phyloP scores from a whole-genome alignment of 371 early-diverging fungal species.

The Synchytrium microbalum region DNA sequence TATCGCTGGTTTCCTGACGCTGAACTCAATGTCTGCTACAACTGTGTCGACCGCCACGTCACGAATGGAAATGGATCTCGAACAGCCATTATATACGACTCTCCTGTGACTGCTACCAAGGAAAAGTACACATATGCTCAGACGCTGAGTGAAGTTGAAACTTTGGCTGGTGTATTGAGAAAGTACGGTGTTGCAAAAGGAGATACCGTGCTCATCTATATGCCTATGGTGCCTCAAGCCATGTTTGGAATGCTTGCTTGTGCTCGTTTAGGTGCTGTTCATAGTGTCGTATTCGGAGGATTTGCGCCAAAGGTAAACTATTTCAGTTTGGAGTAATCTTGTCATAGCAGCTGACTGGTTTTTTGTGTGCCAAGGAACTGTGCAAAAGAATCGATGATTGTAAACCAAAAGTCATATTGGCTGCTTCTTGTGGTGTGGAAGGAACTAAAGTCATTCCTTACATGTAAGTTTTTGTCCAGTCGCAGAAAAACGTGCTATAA shows the following conservation, averaged over 20 bases:
- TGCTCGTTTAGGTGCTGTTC: slow-evolving; percentile 85
- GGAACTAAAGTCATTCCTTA: slow-evolving; percentile 54
- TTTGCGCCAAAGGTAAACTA: slow-evolving; percentile 63
- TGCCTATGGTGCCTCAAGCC: slow-evolving; percentile 85
- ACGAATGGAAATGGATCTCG: slow-evolving; percentile 40
- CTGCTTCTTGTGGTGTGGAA: slow-evolving; percentile 74
- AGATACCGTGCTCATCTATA: slow-evolving; percentile 85
- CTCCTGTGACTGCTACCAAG: slow-evolving; percentile 54
- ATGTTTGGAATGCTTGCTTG: slow-evolving; percentile 87
- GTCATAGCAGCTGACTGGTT: background rate
- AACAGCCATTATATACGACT: slow-evolving; percentile 87
- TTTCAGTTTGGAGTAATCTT: background rate
- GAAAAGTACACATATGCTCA: slow-evolving; percentile 68
- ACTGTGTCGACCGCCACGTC: slow-evolving; percentile 92
- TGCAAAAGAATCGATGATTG: slow-evolving; percentile 73
- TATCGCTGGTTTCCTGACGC: slow-evolving; percentile 84
- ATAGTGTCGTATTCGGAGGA: slow-evolving; percentile 75
- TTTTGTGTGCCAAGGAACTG: slow-evolving; percentile 41
- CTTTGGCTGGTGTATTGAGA: slow-evolving; percentile 43
- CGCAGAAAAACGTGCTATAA: too few species aligned
- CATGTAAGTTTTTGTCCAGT: too few species aligned
- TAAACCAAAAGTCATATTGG: slow-evolving; percentile 62
- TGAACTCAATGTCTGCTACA: slow-evolving; percentile 83
- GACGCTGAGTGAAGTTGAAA: slow-evolving; percentile 65
- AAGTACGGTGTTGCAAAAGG: slow-evolving; percentile 78